These are phyloP conservation scores for Fusarium ambrosium DNA, from an alignment of 2,329 filamentous ascomycete species.

Conservation along the genomic window DNA sequence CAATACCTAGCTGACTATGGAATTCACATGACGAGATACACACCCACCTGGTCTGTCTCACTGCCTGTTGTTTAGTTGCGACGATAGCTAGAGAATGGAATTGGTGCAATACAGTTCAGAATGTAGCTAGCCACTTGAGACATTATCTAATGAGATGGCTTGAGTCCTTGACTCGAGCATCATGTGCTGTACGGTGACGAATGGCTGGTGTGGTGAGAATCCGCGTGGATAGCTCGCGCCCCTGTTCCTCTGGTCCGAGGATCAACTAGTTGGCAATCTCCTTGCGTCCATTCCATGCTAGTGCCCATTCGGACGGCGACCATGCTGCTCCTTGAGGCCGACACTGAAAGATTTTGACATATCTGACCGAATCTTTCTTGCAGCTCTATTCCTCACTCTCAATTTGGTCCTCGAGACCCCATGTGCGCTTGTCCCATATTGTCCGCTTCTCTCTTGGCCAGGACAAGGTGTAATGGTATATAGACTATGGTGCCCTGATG, in stretches of 20 bases:
- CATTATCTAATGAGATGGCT: not conserved
- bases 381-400: not conserved
- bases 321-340: not conserved
- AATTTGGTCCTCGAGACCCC: too few species aligned
- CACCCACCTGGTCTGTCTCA: not conserved
- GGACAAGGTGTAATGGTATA: not conserved
- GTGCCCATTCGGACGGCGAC: not conserved
- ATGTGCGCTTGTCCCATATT: not conserved
- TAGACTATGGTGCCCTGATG: not conserved
- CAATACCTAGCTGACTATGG: slow-evolving; percentile 8
- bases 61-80: not conserved
- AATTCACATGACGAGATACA: not conserved
- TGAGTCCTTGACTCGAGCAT: not conserved
- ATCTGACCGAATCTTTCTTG: not conserved
- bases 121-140: not conserved
- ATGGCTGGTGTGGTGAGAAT: not conserved
- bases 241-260: slow-evolving; percentile 3
- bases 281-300: not conserved
- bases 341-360: not conserved
- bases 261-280: not conserved
- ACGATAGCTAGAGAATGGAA: not conserved
- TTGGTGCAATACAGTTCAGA: not conserved
- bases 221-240: not conserved
- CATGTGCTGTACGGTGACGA: not conserved
- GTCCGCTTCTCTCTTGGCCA: not conserved